Base-by-base conservation (phyloP, 1,139 yeast genomes). In the Geotrichum phurueaensis region DNA sequence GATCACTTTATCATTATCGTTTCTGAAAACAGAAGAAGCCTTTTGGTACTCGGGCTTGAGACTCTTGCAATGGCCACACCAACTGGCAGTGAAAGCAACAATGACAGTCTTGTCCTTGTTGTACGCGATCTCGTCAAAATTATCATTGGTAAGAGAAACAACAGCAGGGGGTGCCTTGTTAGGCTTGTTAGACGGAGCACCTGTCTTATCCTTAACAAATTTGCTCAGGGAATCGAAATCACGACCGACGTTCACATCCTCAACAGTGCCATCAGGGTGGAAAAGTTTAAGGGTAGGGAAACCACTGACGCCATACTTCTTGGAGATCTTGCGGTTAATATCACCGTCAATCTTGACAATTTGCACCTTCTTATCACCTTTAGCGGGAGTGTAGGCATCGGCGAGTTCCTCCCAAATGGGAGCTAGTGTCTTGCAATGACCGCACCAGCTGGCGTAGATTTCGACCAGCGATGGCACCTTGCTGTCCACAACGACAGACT, bases 401-500 rank as follows among this genome's bases (percentile, higher is more conserved):
- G 87, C 84, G 58, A 88, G 76, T 68, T 82, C 79, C 65, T 87
- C 92, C 70, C 84, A 83, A 1, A 79, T 77, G 3, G 96, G 96
- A 65, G 81, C 80, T 69, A 88, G 74, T 58, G 78, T 80, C 73
- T 84, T 84, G 74, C 96, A 88, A 73, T 88, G 95, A 49, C 89
- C 81, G 70, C 96, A 88, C 96, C 95, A 88, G 61, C 85, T 83
- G 53, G 95, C 94, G 69, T 85, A 87, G 67, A 87, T 82, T 63
- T 88, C 89, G 57, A 88, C 88, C 63, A 88, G 78, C 0, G 89
- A 79, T 63, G 81, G 84, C 66, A 86, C 83, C 9, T 84, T 86
- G 0, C 86, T 79, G 22, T 79, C 75, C 58, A 80, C 71, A 15
- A 85, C 86, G 47, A 82, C 72, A 25, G 78, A 80, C 56, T 83